Base-by-base conservation (phyloP, 2,329 filamentous ascomycete genomes). In the Aspergillus sp. region DNA sequence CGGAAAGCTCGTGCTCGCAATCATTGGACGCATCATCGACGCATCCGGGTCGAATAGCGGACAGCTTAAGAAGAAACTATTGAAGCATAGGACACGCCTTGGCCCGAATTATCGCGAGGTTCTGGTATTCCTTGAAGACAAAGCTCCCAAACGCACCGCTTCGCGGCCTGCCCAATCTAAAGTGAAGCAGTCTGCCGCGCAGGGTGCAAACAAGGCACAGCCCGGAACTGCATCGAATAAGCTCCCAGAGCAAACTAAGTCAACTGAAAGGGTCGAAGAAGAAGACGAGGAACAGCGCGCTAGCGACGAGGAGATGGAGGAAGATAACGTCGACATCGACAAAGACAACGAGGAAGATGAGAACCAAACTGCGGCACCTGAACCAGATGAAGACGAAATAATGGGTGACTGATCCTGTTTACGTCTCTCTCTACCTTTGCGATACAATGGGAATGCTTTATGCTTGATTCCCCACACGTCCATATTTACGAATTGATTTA, bases 91-190 rank as follows among this genome's bases (percentile, higher is more conserved):
- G 70, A 80, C 79, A n/a, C 87, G 86, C 69, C 82, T 99, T 3
- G 95, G 95, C 2, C 80, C 84, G 46, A 97, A 95, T 71, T 96
- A 90, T 80, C 90, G 89, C 68, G 91, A 95, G 66, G 86, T 97
- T 6, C 79, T 96, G 4, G 84, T 86, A 8, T 95, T 89, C 72
- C 79, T 98, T 4, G 92, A 96, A 67, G 85, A 89, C 57, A 80
- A 82, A 49, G 87, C 87, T 67, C 64, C 70, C 37, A 68, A 67
- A 45, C 62, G 56, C 23, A 52, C 64, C 27, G 51, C 57, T 37
- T 33, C 61, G 23, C 62, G 59, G 19, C 41, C 56, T 31, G 53
- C 65, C 12, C 64, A 60, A 23, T 61, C 65, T 8, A 79, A 77
- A 66, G 75, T 72, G 46, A 73, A 74, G 47, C 69, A 70, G 47